Conservation (phyloP, 306 rosid species). For the Castanospermum australe region DNA sequence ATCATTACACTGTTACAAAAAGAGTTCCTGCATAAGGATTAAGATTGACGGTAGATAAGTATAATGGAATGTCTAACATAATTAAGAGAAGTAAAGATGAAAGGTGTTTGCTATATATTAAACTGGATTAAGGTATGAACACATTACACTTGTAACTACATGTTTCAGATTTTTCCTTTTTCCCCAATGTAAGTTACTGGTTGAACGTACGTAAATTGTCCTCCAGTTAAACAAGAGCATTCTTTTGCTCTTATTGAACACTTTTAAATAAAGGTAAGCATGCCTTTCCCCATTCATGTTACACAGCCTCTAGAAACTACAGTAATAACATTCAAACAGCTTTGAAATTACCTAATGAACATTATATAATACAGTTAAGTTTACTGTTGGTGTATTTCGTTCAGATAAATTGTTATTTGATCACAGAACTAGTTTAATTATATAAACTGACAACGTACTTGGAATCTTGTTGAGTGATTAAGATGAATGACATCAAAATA, state of each 20-base stretch:
- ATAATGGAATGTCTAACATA: background rate
- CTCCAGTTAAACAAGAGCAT: background rate
- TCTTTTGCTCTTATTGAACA: background rate
- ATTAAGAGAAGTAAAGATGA: background rate
- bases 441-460: constrained; percentile 22
- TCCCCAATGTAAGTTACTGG: background rate
- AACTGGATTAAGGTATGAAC: background rate
- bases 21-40: background rate
- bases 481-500: constrained; percentile 39
- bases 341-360: constrained; percentile 4
- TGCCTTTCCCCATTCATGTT: background rate
- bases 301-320: background rate
- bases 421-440: background rate
- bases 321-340: background rate
- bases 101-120: background rate
- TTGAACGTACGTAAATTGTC: background rate
- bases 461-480: constrained; percentile 36
- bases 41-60: background rate
- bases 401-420: constrained; percentile 20
- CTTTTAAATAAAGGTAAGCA: background rate
- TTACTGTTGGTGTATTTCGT: background rate
- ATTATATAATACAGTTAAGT: no score
- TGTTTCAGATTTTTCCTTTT: background rate
- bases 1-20: background rate
- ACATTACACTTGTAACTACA: background rate